Evolutionary conservation across 1,284 basidiomycete genomes (phyloP), one percentile per base, ranked within the genome.

Genomic region (Tilletia horrida): DNA sequence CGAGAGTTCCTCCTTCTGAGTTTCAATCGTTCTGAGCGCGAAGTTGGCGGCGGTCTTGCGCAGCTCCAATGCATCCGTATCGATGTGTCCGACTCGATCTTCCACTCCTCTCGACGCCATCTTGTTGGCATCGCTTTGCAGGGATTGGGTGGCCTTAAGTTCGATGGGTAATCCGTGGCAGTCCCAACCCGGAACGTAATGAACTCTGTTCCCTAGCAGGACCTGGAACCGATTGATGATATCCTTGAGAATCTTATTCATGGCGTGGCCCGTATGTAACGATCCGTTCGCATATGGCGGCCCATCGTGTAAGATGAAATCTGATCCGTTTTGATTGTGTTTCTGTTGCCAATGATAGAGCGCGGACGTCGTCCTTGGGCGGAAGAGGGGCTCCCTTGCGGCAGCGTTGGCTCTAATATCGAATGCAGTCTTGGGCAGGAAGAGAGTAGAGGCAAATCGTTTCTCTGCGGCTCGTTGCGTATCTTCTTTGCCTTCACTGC

Each of bases 221-320:
- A 97, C 85, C 71, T 94, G 89, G 80, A 89, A 97, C 3, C 95
- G 89, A 75, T 92, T 93, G 70, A 96, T 91, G 73, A 97, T 90
- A 81, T 98, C 96, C 84, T 99, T 99, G 63, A 97, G 82, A 55
- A 97, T 91, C 83, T 97, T 97, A 84, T 98, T 98, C 71, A 98
- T 83, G 0, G 95, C 93, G 82, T 99, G 96, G 1, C 95, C 95
- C 85, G 95, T 93, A 79, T 99, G 96, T 59, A 99, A 84, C 76
- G 91, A 87, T 0, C 96, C 96, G 81, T 98, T 98, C 0, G 96
- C 96, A 77, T 98, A 98, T 0, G 95, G 96, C 25, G 96, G 96
- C 0, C 96, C 96, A 81, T 98, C 96, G 76, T 96, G 94, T 62
- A 96, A 85, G 27, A 97, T 88, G 79, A 93, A 97, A 59, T 88